Evolutionary conservation across 2,329 filamentous ascomycete genomes (phyloP), one percentile per base, ranked within the genome.

Genomic region (Ascochyta koolunga): DNA sequence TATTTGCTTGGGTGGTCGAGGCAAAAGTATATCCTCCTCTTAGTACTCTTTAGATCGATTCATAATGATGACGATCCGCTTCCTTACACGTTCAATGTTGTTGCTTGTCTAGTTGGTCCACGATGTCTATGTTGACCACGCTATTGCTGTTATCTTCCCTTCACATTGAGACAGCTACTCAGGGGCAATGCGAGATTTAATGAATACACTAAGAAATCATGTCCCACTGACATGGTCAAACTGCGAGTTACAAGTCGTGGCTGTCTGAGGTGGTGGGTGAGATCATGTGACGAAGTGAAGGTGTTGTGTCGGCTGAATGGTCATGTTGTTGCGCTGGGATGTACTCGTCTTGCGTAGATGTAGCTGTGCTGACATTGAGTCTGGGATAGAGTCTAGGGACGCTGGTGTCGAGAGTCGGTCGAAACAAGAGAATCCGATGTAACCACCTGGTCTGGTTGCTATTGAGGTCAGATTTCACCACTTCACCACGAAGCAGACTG

Each of bases 61-160:
- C 47, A 59, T 49, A 38, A 54, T 38, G 25, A 56, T 25, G 31
- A 49, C 36, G 25, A 32, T 41, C n/a, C 19, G 35, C 24, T 45
- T 46, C 19, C 18, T 6, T 8, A 19, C 2, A 15, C 5, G 7
- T 16, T 4, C 13, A n/a, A n/a, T 1, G 16, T 33, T 16, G 6
- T 18, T 18, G 31, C 15, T 33, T 33, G 31, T 16, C 10, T 13
- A 4, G 31, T 33, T 33, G 31, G n/a, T 9, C n/a, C 15, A 18
- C 5, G 15, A 9, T 9, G 8, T 32, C 13, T 13, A 5, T 32
- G 2, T 32, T 13, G 29, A 4, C 15, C 29, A 32, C 15, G 15
- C 29, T 15, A 32, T 10, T 32, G 29, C 29, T 15, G 4, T 32
- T n/a, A 13, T 32, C 29, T 32, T 32, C 29, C 15, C 15, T 10